Percentiles rank a stretch among this genome's conserved stretches.
Conservation (phyloP, 768 basidiomycete genomes). For the Panaeolus cyanescens region DNA sequence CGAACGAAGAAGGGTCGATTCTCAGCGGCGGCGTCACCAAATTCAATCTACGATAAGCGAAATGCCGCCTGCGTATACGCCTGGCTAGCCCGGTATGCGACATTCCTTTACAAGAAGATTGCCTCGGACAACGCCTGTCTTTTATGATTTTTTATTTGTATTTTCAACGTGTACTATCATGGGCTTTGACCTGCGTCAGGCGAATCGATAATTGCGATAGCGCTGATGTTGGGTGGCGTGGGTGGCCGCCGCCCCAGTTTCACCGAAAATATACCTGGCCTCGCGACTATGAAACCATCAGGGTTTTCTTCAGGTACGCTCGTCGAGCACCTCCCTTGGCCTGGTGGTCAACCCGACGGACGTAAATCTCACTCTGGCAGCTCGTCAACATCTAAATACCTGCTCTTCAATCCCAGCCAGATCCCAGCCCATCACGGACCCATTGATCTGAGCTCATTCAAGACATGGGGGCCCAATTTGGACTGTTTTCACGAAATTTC, state of each 20-base stretch:
- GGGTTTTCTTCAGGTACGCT: neutral
- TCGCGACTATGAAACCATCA: neutral
- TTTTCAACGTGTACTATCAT: neutral
- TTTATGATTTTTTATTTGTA: neutral
- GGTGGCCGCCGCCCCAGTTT: neutral
- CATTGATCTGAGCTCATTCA: too few species aligned
- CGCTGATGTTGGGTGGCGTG: neutral
- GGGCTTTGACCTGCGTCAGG: too few species aligned
- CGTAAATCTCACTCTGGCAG: neutral
- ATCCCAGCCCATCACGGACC: too few species aligned
- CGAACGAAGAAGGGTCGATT: neutral
- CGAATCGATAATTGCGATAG: neutral
- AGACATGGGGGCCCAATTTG: neutral
- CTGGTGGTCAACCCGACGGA: neutral
- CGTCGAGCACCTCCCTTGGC: neutral
- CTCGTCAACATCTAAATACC: neutral
- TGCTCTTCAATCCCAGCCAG: neutral
- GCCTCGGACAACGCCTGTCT: too few species aligned
- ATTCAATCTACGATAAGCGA: neutral
- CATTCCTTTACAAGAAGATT: neutral
- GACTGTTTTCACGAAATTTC: neutral
- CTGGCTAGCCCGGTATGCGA: neutral
- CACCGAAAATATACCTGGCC: neutral
- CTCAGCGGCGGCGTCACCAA: neutral
- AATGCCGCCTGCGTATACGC: slow-evolving; percentile 1